phyloP scores from a whole-genome alignment of 192 early-diverging fungal genomes.

The Lunasporangiospora selenospora region DNA sequence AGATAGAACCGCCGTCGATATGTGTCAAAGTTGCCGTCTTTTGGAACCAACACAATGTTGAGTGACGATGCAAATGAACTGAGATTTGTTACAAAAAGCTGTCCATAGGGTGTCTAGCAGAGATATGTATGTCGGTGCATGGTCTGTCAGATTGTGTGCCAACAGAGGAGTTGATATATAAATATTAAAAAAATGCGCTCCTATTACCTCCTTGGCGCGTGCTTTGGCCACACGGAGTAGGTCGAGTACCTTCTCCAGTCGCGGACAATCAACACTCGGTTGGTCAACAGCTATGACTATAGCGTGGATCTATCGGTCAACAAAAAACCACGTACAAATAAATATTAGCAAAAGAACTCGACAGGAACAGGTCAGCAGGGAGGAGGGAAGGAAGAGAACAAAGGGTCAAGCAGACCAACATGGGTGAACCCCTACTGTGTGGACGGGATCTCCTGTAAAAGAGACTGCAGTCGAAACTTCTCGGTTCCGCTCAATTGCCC shows the following conservation, averaged over 20 bases:
- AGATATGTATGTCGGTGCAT: no score
- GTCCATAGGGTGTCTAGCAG: conserved; percentile 57
- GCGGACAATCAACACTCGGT: conserved; percentile 23
- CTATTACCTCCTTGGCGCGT: conserved; percentile 35
- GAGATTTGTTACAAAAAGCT: conserved; percentile 55
- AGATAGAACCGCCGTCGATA: conserved; percentile 53
- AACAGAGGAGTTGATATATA: no score
- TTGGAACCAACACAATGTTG: conserved; percentile 57
- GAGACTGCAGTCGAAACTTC: conserved; percentile 42
- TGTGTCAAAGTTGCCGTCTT: conserved; percentile 54
- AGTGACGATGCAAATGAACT: conserved; percentile 52
- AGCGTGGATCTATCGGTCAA: conserved; percentile 11
- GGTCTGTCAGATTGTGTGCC: no score
- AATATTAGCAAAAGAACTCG: no score
- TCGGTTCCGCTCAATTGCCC: conserved; percentile 45
- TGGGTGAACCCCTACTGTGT: no score
- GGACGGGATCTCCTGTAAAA: conserved; percentile 38
- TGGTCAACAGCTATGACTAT: conserved; percentile 30
- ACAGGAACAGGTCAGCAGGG: neutral
- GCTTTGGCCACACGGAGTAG: conserved; percentile 21
- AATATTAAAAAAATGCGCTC: neutral
- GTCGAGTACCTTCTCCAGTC: conserved; percentile 40
- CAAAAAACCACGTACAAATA: no score
- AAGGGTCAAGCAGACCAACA: no score
- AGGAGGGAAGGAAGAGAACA: no score